These are phyloP conservation scores for Echites panduratus DNA, from an alignment of 257 asterid genomes.

Conservation along the genomic window DNA sequence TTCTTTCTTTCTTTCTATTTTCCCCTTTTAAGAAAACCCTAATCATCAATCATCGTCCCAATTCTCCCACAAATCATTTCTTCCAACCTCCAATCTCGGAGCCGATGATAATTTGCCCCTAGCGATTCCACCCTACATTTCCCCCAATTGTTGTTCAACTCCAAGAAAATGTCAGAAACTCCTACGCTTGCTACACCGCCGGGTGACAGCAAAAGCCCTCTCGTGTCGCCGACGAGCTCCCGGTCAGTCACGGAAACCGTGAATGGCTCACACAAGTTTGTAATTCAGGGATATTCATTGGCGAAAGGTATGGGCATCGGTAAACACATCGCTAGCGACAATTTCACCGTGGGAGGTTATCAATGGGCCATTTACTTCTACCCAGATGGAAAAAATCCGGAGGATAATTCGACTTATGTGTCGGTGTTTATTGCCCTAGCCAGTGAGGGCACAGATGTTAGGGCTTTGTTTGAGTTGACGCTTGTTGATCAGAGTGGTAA, in stretches of 20 bases:
- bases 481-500: conserved; percentile 86
- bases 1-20: background rate
- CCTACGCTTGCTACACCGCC: conserved; percentile 11
- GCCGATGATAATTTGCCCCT: conserved; percentile 13
- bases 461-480: conserved; percentile 83
- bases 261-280: conserved; percentile 70
- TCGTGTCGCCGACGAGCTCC: conserved; percentile 52
- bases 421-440: conserved; percentile 77
- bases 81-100: background rate
- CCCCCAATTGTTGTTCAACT: background rate
- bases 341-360: conserved; percentile 71
- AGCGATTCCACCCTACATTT: background rate
- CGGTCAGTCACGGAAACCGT: conserved; percentile 66
- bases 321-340: conserved; percentile 72
- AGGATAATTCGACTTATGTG: conserved; percentile 65
- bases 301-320: conserved; percentile 87
- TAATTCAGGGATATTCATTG: conserved; percentile 72
- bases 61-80: background rate
- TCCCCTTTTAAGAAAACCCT: conserved; percentile 11
- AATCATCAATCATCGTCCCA: conserved; percentile 3
- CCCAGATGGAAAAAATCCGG: conserved; percentile 77
- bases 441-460: conserved; percentile 78
- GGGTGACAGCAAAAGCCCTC: conserved; percentile 10
- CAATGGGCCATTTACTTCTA: conserved; percentile 88
- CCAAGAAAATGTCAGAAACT: conserved; percentile 13